Conservation (phyloP, 2,329 filamentous ascomycete genomes). For the Fusarium cicatricum region DNA sequence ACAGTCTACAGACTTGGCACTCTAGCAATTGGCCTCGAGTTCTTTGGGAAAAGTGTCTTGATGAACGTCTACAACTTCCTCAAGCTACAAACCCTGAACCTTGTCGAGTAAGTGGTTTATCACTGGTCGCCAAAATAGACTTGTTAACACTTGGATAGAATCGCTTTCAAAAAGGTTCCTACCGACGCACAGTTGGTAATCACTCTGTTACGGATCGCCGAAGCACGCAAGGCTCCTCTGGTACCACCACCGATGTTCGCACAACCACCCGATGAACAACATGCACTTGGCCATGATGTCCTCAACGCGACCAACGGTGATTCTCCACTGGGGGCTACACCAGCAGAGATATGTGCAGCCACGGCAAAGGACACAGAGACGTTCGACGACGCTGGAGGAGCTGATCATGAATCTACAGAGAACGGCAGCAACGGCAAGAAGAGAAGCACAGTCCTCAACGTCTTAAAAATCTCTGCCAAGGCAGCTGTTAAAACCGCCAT, state of each 20-base stretch:
- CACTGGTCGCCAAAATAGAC: slow-evolving; percentile 47
- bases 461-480: slow-evolving; percentile 73
- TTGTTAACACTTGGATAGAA: slow-evolving; percentile 68
- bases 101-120: slow-evolving; percentile 62
- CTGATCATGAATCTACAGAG: slow-evolving; percentile 58
- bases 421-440: slow-evolving; percentile 51
- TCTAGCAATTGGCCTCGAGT: neutral
- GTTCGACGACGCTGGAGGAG: slow-evolving; percentile 30
- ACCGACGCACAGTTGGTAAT: slow-evolving; percentile 83
- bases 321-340: slow-evolving; percentile 3
- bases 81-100: neutral
- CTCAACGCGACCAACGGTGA: slow-evolving; percentile 51
- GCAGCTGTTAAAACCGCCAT: slow-evolving; percentile 74
- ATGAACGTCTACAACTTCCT: neutral
- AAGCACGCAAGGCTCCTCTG: slow-evolving; percentile 77
- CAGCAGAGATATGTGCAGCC: slow-evolving; percentile 68
- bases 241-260: slow-evolving; percentile 54
- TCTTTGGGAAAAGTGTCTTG: slow-evolving; percentile 4
- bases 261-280: neutral
- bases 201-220: slow-evolving; percentile 78
- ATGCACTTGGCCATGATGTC: slow-evolving; percentile 23
- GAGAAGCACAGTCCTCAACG: slow-evolving; percentile 56
- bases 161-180: slow-evolving; percentile 77
- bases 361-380: slow-evolving; percentile 53
- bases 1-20: neutral